Percentiles rank a stretch among this genome's conserved stretches.
These are phyloP conservation scores for Wickerhamiella brachini DNA, from an alignment of 805 yeast genomes.

Conservation along the genomic window DNA sequence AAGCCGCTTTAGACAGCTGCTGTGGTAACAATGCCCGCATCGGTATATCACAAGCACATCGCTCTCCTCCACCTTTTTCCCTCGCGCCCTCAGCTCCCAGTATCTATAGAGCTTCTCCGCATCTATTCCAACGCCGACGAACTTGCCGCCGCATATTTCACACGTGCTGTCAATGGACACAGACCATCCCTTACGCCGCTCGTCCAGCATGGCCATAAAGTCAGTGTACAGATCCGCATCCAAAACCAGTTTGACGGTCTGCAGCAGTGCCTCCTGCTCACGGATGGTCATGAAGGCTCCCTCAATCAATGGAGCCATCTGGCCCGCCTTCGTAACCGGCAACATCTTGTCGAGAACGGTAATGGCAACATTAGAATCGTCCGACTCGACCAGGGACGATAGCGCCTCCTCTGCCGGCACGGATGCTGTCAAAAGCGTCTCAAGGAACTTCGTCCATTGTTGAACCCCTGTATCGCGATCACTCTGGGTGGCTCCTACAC, in stretches of 20 bases:
- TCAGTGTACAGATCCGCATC: conserved; percentile 42
- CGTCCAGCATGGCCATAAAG: conserved; percentile 30
- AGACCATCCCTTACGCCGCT: conserved; percentile 51
- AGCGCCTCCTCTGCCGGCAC: background rate
- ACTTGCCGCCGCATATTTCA: conserved; percentile 57
- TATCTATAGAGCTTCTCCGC: conserved; percentile 31
- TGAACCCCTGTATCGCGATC: conserved; percentile 21
- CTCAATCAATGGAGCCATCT: conserved; percentile 1
- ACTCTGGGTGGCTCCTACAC: conserved; percentile 9
- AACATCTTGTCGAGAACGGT: conserved; percentile 2
- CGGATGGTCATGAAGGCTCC: conserved; percentile 5
- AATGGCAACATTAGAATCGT: background rate
- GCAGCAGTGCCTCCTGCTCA: conserved; percentile 4
- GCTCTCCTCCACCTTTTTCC: background rate
- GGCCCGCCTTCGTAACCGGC: background rate
- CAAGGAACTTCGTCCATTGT: conserved; percentile 30
- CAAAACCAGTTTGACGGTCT: conserved; percentile 25
- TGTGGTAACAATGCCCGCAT: conserved; percentile 15
- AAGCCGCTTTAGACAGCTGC: conserved; percentile 7
- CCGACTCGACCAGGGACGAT: conserved; percentile 2
- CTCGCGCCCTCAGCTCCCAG: conserved; percentile 11
- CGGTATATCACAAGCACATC: conserved; percentile 11
- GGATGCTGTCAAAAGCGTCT: conserved; percentile 24
- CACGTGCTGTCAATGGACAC: conserved; percentile 40
- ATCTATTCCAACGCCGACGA: conserved; percentile 56